phyloP scores from a whole-genome alignment of 441 rosid genomes.

The Mallotus repandus region DNA sequence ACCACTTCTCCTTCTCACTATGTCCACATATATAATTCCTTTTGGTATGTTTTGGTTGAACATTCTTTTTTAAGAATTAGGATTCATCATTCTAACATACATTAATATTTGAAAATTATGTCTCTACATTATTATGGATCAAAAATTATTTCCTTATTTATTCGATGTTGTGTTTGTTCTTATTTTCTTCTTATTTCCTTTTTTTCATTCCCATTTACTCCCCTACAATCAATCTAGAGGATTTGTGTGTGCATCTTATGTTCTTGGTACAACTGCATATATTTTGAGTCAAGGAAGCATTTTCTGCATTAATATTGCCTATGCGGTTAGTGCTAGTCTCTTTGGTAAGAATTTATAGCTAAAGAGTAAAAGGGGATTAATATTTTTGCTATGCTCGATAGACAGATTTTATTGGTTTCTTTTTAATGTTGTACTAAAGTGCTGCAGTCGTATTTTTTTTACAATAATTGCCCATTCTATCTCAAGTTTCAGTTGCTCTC shows the following conservation, averaged over 20 bases:
- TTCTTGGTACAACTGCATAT: conserved; percentile 47
- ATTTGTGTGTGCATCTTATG: conserved; percentile 54
- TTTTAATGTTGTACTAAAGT: background rate
- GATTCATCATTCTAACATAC: background rate
- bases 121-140: no score
- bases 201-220: no score
- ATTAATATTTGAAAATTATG: no score
- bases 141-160: no score
- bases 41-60: conserved; percentile 38
- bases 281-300: conserved; percentile 64
- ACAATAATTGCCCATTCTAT: background rate
- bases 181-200: background rate
- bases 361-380: background rate
- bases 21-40: conserved; percentile 49
- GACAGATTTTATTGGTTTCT: conserved; percentile 38
- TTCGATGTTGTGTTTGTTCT: background rate
- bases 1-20: conserved; percentile 44
- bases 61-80: background rate
- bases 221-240: conserved; percentile 41
- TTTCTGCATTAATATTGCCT: conserved; percentile 57
- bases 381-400: conserved; percentile 23
- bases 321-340: conserved; percentile 40
- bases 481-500: conserved; percentile 48
- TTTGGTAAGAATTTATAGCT: background rate
- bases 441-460: no score